These are phyloP conservation scores for Podaxis mareebaensis DNA, from an alignment of 768 basidiomycete genomes.

Conservation along the genomic window DNA sequence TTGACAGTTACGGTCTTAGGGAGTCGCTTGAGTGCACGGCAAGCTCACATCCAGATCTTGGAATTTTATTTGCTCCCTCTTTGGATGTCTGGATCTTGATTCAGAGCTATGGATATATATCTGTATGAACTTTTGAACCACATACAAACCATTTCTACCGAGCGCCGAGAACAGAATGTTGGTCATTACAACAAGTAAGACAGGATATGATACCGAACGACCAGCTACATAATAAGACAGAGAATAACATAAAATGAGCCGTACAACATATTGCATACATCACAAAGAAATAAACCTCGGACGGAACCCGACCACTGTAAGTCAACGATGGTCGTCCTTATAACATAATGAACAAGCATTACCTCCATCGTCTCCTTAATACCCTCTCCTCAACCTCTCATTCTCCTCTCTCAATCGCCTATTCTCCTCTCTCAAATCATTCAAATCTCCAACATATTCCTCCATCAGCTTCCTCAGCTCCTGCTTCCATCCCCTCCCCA, in stretches of 20 bases:
- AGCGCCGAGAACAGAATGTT: too few species aligned
- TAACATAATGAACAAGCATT: background rate
- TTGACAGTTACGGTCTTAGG: too few species aligned
- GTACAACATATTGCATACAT: background rate
- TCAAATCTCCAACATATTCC: constrained; percentile 61
- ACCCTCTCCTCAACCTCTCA: constrained; percentile 51
- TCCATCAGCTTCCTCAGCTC: constrained; percentile 65
- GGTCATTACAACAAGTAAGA: too few species aligned
- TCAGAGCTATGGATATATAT: too few species aligned
- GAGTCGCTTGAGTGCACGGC: too few species aligned
- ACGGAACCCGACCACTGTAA: too few species aligned
- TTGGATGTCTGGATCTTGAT: too few species aligned
- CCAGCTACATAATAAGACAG: background rate
- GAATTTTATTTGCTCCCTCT: too few species aligned
- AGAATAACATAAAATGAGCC: background rate
- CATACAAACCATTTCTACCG: too few species aligned
- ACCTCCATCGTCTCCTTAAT: constrained; percentile 11
- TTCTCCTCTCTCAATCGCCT: constrained; percentile 66
- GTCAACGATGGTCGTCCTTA: too few species aligned
- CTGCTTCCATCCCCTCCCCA: constrained; percentile 68
- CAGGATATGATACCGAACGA: background rate
- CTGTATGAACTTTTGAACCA: too few species aligned
- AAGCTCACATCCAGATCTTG: too few species aligned
- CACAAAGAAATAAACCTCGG: background rate
- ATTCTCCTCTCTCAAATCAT: constrained; percentile 67